These are phyloP conservation scores for Lactifluus pinguis DNA, from an alignment of 768 basidiomycete genomes.

Conservation along the genomic window DNA sequence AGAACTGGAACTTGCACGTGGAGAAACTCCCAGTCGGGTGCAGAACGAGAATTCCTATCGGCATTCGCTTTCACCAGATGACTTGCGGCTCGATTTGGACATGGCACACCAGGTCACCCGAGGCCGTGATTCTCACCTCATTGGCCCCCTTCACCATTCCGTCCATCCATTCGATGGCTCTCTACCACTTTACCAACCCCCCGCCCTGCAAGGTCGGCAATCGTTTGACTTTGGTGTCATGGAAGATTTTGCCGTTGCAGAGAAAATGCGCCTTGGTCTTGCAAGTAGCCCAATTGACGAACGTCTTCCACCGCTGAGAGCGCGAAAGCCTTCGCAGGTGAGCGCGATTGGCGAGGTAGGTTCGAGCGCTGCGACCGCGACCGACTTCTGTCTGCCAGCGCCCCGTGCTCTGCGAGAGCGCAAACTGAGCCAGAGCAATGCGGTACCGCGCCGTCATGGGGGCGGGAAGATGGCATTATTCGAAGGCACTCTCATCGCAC, in stretches of 20 bases:
- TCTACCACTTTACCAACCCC: slow-evolving; percentile 64
- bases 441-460: slow-evolving; percentile 50
- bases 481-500: slow-evolving; percentile 46
- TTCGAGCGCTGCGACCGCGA: slow-evolving; percentile 18
- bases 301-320: slow-evolving; percentile 19
- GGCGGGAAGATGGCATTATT: slow-evolving; percentile 88
- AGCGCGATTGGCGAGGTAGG: slow-evolving; percentile 17
- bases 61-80: neutral
- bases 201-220: slow-evolving; percentile 33
- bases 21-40: slow-evolving; percentile 21
- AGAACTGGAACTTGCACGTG: slow-evolving; percentile 33
- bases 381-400: slow-evolving; percentile 25
- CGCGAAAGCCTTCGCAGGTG: slow-evolving; percentile 18
- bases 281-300: slow-evolving; percentile 29
- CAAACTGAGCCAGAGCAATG: slow-evolving; percentile 78
- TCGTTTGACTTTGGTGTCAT: slow-evolving; percentile 66
- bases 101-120: slow-evolving; percentile 9
- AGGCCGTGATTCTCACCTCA: slow-evolving; percentile 40
- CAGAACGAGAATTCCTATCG: neutral
- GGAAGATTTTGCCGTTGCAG: slow-evolving; percentile 67
- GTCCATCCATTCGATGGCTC: slow-evolving; percentile 28
- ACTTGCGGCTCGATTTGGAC: neutral
- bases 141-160: slow-evolving; percentile 26
- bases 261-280: slow-evolving; percentile 59
- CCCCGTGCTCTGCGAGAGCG: slow-evolving; percentile 68